Conservation (phyloP, 1,139 yeast species). For the Hansenula sp. region DNA sequence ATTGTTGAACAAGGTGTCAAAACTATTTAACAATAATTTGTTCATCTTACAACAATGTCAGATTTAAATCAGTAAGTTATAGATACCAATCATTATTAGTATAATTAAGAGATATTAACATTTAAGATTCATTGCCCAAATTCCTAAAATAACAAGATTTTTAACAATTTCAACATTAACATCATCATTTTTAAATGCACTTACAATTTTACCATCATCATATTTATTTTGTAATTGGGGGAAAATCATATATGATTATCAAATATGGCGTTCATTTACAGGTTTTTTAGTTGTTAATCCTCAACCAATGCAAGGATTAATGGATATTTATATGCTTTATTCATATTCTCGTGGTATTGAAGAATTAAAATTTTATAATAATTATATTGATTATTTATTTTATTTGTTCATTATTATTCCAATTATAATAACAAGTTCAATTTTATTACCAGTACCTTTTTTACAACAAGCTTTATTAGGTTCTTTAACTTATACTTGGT, state of each 20-base stretch:
- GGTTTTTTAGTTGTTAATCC: constrained; percentile 41
- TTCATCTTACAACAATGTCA: constrained; percentile 4
- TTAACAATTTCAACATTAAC: constrained; percentile 32
- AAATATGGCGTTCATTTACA: constrained; percentile 44
- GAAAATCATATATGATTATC: constrained; percentile 25
- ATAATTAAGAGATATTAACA: background rate
- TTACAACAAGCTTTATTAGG: constrained; percentile 26
- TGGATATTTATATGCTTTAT: constrained; percentile 55
- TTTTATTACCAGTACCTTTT: constrained; percentile 19
- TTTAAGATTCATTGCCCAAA: constrained; percentile 29
- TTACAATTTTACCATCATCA: constrained; percentile 24
- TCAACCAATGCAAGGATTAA: constrained; percentile 40
- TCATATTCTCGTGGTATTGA: constrained; percentile 55
- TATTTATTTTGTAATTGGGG: constrained; percentile 27
- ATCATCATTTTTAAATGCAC: constrained; percentile 29
- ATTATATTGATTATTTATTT: constrained; percentile 54
- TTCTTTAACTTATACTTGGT: constrained; percentile 58
- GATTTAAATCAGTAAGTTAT: constrained; percentile 16
- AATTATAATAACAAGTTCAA: constrained; percentile 32
- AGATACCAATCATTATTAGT: no score
- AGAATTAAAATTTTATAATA: constrained; percentile 47
- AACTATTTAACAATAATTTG: no score
- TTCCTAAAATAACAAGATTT: constrained; percentile 33
- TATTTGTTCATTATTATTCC: constrained; percentile 48
- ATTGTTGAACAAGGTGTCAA: no score